These are phyloP conservation scores for Pythium myriotylum DNA, from an alignment of 352 stramenopile species.

Conservation along the genomic window DNA sequence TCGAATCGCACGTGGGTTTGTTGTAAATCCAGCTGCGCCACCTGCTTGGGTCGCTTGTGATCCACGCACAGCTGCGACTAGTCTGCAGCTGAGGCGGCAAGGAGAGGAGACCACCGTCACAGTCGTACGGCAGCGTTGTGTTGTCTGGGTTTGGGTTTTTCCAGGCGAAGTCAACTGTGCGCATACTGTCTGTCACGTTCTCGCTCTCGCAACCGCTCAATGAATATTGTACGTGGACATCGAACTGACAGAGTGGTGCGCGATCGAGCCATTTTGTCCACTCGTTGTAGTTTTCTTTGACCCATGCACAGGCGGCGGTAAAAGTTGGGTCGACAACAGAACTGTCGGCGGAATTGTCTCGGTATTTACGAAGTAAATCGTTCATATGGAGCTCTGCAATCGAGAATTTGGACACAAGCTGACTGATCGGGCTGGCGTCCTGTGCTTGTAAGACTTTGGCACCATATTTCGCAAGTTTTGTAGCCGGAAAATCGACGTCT, in stretches of 20 bases:
- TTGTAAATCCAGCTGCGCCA: too few species aligned
- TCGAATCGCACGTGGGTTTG: too few species aligned
- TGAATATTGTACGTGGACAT: slow-evolving; percentile 32
- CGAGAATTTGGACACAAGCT: slow-evolving; percentile 31
- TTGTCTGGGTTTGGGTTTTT: slow-evolving; percentile 36
- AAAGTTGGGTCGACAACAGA: slow-evolving; percentile 26
- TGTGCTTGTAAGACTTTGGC: slow-evolving; percentile 24
- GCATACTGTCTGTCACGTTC: slow-evolving; percentile 3
- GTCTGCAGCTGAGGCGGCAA: too few species aligned
- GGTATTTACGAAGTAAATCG: slow-evolving; percentile 16
- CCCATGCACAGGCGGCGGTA: slow-evolving; percentile 36
- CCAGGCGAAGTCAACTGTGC: slow-evolving; percentile 41
- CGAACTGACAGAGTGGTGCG: slow-evolving; percentile 27
- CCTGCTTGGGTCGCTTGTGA: too few species aligned
- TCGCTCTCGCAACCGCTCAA: slow-evolving; percentile 31
- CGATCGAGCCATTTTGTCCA: slow-evolving; percentile 34
- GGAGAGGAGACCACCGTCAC: slow-evolving; percentile 46
- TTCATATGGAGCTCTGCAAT: slow-evolving; percentile 39
- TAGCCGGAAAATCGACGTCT: slow-evolving; percentile 38
- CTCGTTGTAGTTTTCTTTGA: slow-evolving; percentile 29
- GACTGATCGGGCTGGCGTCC: slow-evolving; percentile 13
- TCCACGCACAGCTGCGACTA: too few species aligned
- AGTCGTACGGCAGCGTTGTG: slow-evolving; percentile 36
- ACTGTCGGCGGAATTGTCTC: not conserved
- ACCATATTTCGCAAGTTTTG: slow-evolving; percentile 35